A percentile compares a stretch with the other conserved stretches of the same genome.
Evolutionary conservation across 225 moss, liverwort and hornwort genomes (phyloP).

Genomic region (Asterella californica): DNA sequence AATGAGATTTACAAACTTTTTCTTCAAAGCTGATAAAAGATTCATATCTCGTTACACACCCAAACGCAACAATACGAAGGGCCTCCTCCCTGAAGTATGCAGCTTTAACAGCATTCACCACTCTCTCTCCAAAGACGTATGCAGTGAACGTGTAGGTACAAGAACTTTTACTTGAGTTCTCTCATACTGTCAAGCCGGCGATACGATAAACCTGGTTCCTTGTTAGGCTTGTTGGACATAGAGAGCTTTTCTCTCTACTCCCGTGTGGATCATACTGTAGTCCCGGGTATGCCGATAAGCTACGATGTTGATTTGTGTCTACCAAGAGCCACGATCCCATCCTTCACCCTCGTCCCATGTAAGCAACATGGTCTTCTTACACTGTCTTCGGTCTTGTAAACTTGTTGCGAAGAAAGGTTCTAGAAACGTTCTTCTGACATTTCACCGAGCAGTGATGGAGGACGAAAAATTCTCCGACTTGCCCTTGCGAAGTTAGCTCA

Average conservation of each 20-base stretch:
- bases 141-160: neutral
- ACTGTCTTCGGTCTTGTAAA: neutral
- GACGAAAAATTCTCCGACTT: neutral
- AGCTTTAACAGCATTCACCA: neutral
- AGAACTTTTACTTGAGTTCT: too few relatives aligned
- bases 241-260: neutral
- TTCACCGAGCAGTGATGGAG: neutral
- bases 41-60: too few relatives aligned
- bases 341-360: neutral
- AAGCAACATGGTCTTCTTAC: neutral
- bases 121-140: neutral
- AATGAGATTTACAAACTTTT: too few relatives aligned
- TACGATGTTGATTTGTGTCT: too few relatives aligned
- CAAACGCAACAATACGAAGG: too few relatives aligned
- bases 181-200: neutral
- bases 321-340: neutral
- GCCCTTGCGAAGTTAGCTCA: neutral
- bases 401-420: neutral
- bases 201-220: neutral
- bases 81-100: neutral
- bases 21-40: too few relatives aligned
- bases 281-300: neutral
- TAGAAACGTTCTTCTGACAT: neutral
- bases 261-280: neutral
- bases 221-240: too few relatives aligned